A percentile compares a stretch with the other conserved stretches of the same genome.
Evolutionary conservation across 164 flowering plant species (phyloP).

Genomic region (Aristolochia californica): DNA sequence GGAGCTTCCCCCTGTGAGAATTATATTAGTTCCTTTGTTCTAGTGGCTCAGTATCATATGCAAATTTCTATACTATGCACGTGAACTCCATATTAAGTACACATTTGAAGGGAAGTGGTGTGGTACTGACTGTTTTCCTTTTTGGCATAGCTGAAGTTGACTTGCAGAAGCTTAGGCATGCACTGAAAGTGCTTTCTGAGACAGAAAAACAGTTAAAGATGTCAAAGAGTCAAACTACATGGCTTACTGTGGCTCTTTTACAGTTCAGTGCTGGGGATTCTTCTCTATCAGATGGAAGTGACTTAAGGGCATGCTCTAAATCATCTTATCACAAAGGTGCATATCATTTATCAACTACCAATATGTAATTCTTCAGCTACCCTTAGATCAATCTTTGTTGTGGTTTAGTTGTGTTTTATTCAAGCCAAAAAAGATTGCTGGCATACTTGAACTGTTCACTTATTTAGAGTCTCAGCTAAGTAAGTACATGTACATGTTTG

Average conservation of each 20-base stretch:
- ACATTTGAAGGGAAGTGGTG: background rate
- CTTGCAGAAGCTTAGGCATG: slow-evolving; percentile 58
- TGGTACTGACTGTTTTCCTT: slow-evolving; percentile 7
- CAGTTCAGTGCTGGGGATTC: slow-evolving; percentile 58
- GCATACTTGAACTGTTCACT: too few species aligned
- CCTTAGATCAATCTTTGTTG: too few species aligned
- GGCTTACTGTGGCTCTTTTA: slow-evolving; percentile 90
- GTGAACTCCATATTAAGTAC: background rate
- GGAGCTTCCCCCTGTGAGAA: too few species aligned
- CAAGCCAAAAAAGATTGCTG: background rate
- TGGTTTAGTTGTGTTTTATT: background rate
- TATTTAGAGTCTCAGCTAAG: too few species aligned
- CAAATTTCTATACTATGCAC: too few species aligned
- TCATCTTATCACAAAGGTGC: slow-evolving; percentile 37
- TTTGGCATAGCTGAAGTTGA: slow-evolving; percentile 55
- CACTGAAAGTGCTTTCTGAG: slow-evolving; percentile 74
- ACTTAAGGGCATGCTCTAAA: slow-evolving; percentile 23
- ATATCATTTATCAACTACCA: slow-evolving; percentile 2
- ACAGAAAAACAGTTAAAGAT: slow-evolving; percentile 79
- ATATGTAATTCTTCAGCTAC: background rate
- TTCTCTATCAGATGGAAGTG: slow-evolving; percentile 29
- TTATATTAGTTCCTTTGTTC: too few species aligned
- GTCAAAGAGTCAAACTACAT: slow-evolving; percentile 75
- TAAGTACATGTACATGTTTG: too few species aligned
- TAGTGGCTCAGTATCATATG: too few species aligned